Evolutionary conservation across 2,329 filamentous ascomycete species (phyloP), one percentile per base, ranked within the genome.

Genomic region (Fusarium falciforme): DNA sequence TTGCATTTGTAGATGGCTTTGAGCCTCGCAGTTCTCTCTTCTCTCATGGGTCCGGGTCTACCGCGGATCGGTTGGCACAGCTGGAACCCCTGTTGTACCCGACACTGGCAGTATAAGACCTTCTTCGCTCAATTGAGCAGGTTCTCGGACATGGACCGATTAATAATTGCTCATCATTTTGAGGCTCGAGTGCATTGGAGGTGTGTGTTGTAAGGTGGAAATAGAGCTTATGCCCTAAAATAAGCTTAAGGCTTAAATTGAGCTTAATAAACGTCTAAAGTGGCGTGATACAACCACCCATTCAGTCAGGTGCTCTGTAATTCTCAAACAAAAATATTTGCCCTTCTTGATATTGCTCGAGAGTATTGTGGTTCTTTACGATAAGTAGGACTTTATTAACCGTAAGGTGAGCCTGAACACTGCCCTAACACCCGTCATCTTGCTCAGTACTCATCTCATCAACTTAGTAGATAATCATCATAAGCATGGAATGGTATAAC

Each of bases 181-280:
- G 47, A 20, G 27, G 10, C 6, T 52, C 6, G 10, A 10, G 47
- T 3, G 3, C 14, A 7, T 52, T 17, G 5, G 5, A 52, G 1
- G 47, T 3, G 2, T 14, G 10, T 8, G 27, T 27, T 54, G 2
- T 11, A 54, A 54, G 27, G 47, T 54, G 47, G 2, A 54, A 54
- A 31, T 54, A 54, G 17, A 54, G 47, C 47, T 20, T 2, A 31
- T 31, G 17, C 47, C 17, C 27, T 54, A 54, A 54, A 54, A 54
- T 54, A 54, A 54, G 47, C 47, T 54, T 54, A 54, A 29, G 47
- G 44, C 44, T 36, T 27, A 27, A 17, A 54, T 20, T 54, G 17
- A 54, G 17, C 27, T 20, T 54, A 31, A 54, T 54, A 31, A 54
- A 20, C 10, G 27, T n/a, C 17, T 52, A 31, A 20, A 25, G 22